Evolutionary conservation across 2,329 filamentous ascomycete genomes (phyloP), one percentile per base, ranked within the genome.

Genomic region (Pseudopyrenochaeta lycopersici): DNA sequence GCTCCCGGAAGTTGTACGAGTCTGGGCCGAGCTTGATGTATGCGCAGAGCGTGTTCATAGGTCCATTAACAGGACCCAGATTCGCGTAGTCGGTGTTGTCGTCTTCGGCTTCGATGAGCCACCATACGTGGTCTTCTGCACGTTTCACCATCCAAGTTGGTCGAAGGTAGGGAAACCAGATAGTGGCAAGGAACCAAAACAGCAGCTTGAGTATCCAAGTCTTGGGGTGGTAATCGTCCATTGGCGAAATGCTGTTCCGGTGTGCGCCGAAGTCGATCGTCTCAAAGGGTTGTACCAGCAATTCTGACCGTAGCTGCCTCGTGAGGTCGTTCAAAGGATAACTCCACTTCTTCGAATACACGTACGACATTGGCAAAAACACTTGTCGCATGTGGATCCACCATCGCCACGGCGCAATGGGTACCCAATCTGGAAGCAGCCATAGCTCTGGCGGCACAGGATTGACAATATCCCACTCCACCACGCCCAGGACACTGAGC

Each of bases 321-420:
- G 90, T 90, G 2, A 96, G 74, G 3, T 89, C 85, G 35, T 90
- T 94, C 63, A 90, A 83, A 14, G 91, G 90, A 61, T 89, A 90
- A 23, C 83, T 84, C 87, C 91, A 97, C 59, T 83, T 83, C 79
- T 90, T 92, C 0, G 92, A 96, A 80, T 90, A 97, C 36, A 98
- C 76, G 70, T 90, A 97, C 0, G 90, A 88, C 92, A 98, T 97
- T 4, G 93, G 90, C 43, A 97, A 75, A 68, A 94, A 97, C n/a
- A 99, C 93, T 76, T 90, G 88, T n/a, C 95, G 91, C 76, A 97
- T 97, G 68, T 99, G 95, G 67, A 98, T 91, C 94, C 93, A 97
- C 93, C 94, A 97, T 62, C 92, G 83, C 92, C 92, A 96, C 0
- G 94, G 94, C 4, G 92, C 88, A 69, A 97, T 84, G 1, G 93